Evolutionary conservation across 352 stramenopile species (phyloP).

Genomic region (Phytophthora cryptogea): DNA sequence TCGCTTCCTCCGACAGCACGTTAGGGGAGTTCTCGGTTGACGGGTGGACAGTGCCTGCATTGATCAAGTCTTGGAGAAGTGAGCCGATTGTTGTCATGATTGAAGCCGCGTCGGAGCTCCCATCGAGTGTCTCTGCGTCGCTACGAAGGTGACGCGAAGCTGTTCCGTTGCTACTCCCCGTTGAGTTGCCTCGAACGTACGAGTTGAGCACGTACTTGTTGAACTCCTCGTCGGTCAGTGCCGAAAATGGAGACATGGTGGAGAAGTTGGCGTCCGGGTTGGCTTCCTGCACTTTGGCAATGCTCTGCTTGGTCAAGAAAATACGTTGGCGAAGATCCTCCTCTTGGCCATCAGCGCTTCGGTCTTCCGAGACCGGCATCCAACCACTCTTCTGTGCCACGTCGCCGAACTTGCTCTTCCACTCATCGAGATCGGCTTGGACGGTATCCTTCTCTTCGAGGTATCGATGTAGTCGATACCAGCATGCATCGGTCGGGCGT

Average conservation of each 20-base stretch:
- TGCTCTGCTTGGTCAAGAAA: conserved; percentile 48
- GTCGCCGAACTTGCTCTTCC: conserved; percentile 39
- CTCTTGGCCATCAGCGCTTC: conserved; percentile 42
- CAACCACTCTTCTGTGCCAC: conserved; percentile 40
- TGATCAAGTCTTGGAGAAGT: conserved; percentile 20
- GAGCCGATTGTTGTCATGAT: conserved; percentile 14
- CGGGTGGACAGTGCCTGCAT: conserved; percentile 8
- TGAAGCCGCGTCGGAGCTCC: conserved; percentile 13
- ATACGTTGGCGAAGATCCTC: conserved; percentile 56
- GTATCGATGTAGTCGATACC: conserved; percentile 57
- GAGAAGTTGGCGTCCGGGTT: conserved; percentile 59
- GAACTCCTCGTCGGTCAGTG: conserved; percentile 52
- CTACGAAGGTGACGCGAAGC: conserved; percentile 22
- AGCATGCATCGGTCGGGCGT: conserved; percentile 43
- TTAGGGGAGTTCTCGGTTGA: conserved; percentile 22
- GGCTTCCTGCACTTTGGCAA: conserved; percentile 34
- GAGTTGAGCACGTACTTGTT: conserved; percentile 43
- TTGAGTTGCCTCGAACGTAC: conserved; percentile 36
- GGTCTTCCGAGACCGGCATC: conserved; percentile 39
- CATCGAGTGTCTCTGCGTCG: conserved; percentile 2
- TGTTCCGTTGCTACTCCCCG: conserved; percentile 8
- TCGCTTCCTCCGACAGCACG: conserved; percentile 10
- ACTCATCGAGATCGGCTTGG: conserved; percentile 43
- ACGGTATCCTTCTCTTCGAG: conserved; percentile 42
- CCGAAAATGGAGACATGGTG: conserved; percentile 56